Evolutionary conservation across 2,329 filamentous ascomycete species (phyloP).

Genomic region (Blastomyces gilchristii): DNA sequence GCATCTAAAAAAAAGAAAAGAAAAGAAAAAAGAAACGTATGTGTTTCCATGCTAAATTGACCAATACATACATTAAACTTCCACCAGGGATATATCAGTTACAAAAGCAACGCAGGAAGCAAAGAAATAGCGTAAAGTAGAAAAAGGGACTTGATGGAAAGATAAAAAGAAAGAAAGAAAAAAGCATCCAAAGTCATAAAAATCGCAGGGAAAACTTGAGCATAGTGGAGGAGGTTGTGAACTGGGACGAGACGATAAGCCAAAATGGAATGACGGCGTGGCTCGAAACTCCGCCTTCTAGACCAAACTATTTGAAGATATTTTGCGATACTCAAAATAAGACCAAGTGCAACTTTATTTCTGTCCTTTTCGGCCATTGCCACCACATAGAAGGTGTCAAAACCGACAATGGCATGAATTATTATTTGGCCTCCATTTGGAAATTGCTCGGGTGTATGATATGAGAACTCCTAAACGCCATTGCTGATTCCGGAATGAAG

Average conservation of each 20-base stretch:
- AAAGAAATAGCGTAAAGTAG: background rate
- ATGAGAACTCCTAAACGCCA: background rate
- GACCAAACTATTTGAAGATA: background rate
- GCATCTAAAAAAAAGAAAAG: background rate
- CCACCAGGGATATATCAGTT: background rate
- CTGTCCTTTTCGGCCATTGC: background rate
- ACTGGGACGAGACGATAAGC: background rate
- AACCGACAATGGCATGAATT: background rate
- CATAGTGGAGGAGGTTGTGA: background rate
- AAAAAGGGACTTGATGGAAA: background rate
- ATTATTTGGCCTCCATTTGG: background rate
- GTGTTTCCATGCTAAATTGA: slow-evolving; percentile 10
- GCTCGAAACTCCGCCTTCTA: background rate
- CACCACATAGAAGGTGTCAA: background rate
- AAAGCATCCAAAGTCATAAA: background rate
- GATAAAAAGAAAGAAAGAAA: background rate
- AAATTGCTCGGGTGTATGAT: background rate
- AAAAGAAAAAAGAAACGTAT: slow-evolving; percentile 8
- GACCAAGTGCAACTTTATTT: background rate
- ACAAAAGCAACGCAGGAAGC: background rate
- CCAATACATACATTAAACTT: slow-evolving; percentile 11
- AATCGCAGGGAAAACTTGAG: background rate
- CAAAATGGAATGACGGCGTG: background rate
- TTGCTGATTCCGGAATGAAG: slow-evolving; percentile 3
- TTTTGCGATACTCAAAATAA: background rate